A percentile compares a stretch with the other conserved stretches of the same genome.
Conservation (phyloP, 805 yeast species). For the Starmerella riodocensis region DNA sequence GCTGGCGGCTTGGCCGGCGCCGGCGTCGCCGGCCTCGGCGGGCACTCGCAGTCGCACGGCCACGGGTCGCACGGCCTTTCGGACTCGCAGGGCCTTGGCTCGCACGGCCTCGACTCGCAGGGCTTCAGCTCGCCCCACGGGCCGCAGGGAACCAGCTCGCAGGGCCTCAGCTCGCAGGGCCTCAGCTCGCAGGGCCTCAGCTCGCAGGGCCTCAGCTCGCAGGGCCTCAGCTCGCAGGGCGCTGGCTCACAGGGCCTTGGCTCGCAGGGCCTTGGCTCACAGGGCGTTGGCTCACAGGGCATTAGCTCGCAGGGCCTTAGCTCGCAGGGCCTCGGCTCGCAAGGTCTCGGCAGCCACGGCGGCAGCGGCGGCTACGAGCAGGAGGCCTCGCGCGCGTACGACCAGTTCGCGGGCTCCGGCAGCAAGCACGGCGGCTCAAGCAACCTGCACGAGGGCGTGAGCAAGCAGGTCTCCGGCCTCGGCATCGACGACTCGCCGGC, state of each 20-base stretch:
- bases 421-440: no score
- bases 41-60: neutral
- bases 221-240: no score
- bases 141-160: no score
- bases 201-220: neutral
- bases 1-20: constrained; percentile 1
- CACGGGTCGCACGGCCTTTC: neutral
- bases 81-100: neutral
- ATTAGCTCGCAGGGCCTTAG: neutral
- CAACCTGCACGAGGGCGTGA: neutral
- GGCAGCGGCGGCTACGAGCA: neutral
- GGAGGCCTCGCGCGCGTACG: no score
- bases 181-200: no score
- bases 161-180: neutral
- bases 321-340: neutral
- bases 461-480: neutral
- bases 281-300: no score
- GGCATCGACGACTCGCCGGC: constrained; percentile 11
- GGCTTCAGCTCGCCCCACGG: no score
- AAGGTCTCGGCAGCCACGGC: neutral
- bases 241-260: neutral
- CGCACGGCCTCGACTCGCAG: neutral
- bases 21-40: neutral
- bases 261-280: neutral
- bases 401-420: neutral